These are phyloP conservation scores for Sophora flavescens DNA, from an alignment of 306 rosid species.

Conservation along the genomic window DNA sequence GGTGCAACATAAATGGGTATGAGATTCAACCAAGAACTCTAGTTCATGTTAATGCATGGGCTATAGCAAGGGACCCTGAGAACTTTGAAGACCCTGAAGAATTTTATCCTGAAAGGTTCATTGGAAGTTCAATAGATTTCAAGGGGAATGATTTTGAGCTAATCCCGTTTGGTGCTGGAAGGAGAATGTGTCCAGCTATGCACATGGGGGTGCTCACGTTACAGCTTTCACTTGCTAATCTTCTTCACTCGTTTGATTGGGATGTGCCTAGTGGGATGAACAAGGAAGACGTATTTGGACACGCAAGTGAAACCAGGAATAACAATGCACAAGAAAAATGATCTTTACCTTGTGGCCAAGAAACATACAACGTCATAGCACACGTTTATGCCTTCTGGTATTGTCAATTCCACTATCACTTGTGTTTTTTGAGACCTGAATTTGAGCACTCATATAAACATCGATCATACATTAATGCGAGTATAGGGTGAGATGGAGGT, in stretches of 20 bases:
- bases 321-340: slow-evolving; percentile 47
- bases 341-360: slow-evolving; percentile 37
- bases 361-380: not conserved
- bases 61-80: slow-evolving; percentile 51
- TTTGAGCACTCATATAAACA: too few species aligned
- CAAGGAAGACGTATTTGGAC: slow-evolving; percentile 41
- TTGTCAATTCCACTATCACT: not conserved
- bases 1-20: slow-evolving; percentile 44
- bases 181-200: slow-evolving; percentile 53
- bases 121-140: slow-evolving; percentile 15
- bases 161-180: slow-evolving; percentile 53
- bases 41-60: slow-evolving; percentile 47
- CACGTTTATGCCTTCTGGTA: not conserved
- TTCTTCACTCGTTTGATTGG: slow-evolving; percentile 49
- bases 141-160: slow-evolving; percentile 48
- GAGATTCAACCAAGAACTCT: slow-evolving; percentile 44
- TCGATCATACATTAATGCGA: too few species aligned
- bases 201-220: slow-evolving; percentile 35
- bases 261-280: slow-evolving; percentile 20
- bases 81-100: slow-evolving; percentile 42
- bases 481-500: too few species aligned
- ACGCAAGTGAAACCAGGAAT: slow-evolving; percentile 46
- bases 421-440: too few species aligned
- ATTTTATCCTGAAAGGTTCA: slow-evolving; percentile 50
- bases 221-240: slow-evolving; percentile 49